Base-by-base conservation (phyloP, 129 eudicot species). In the Flaveria ramosissima region DNA sequence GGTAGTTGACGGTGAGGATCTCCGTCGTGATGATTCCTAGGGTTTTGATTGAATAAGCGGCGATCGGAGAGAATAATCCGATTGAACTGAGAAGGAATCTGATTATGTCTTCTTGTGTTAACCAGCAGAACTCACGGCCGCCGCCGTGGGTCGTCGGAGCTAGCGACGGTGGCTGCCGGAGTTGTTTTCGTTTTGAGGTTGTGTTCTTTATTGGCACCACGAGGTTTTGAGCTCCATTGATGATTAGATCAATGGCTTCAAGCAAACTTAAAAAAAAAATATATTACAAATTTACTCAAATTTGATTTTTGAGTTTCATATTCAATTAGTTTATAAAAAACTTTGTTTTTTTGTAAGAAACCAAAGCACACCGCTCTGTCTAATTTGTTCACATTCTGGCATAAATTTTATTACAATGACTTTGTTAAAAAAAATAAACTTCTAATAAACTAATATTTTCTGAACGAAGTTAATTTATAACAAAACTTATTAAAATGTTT, bases 111-210 rank as follows among this genome's bases (percentile, higher is more conserved):
- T 89, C 96, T 71, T 88, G 96, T 2, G 98, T 89, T 42, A 92
- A 69, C 96, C 98, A 92, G 74, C 98, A 92, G 80, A 69, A 92
- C 69, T 89, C 93, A 3, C 74, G 89, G 81, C 92, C 88, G 45
- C 81, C 86, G 16, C 55, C 53, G 78, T 88, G 91, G 47, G n/a
- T 50, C 3, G 89, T 79, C 13, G 83, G 84, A 76, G 73, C 50
- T 9, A 1, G 61, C 6, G 86, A 57, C 17, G 86, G 73, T 68
- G 12, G 24, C 68, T 80, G 89, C 48, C 76, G 78, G 23, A 82
- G 81, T 12, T 65, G 84, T 76, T 87, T 87, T 56, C 87, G 83
- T 77, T 57, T 85, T 0, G 82, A 70, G 67, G 39, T 47, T 46
- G 43, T 82, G 52, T 23, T 83, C 67, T 83, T 82, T 57, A 94